A percentile compares a stretch with the other conserved stretches of the same genome.
Conservation (phyloP, 148 eudicot species). For the Cornus controversa region DNA sequence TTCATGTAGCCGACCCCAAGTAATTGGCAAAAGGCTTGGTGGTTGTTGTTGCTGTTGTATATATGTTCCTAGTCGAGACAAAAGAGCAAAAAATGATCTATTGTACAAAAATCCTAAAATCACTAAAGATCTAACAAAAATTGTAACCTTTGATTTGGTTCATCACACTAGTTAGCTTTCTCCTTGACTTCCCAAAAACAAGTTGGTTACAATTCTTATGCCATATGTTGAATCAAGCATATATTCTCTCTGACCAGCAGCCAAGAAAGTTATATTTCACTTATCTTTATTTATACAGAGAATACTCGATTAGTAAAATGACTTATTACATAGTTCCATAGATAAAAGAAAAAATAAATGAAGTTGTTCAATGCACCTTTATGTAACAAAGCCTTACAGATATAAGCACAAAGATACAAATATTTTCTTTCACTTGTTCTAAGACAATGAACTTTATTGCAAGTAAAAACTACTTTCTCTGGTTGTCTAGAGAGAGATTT, state of each 20-base stretch:
- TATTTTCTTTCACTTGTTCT: too few species aligned
- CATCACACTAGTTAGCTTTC: neutral
- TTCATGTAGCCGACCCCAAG: too few species aligned
- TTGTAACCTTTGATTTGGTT: neutral
- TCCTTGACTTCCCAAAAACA: neutral
- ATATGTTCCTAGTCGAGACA: neutral
- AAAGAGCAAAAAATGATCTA: neutral
- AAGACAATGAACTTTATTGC: too few species aligned
- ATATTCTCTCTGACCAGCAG: neutral
- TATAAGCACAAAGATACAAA: neutral
- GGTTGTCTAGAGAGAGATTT: too few species aligned
- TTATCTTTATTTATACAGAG: neutral
- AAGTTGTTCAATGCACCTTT: neutral
- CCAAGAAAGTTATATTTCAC: neutral
- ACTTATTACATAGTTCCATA: neutral
- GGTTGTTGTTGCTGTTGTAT: too few species aligned
- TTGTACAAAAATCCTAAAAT: neutral
- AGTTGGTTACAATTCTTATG: neutral
- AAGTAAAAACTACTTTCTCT: too few species aligned
- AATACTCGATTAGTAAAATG: neutral
- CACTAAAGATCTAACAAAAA: neutral
- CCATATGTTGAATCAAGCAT: neutral
- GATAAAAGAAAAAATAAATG: neutral
- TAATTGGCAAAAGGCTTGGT: too few species aligned
- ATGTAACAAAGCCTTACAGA: neutral